Percentiles rank a stretch among this genome's conserved stretches.
These are phyloP conservation scores for Fusarium annulatum DNA, from an alignment of 2,329 filamentous ascomycete species.

Conservation along the genomic window DNA sequence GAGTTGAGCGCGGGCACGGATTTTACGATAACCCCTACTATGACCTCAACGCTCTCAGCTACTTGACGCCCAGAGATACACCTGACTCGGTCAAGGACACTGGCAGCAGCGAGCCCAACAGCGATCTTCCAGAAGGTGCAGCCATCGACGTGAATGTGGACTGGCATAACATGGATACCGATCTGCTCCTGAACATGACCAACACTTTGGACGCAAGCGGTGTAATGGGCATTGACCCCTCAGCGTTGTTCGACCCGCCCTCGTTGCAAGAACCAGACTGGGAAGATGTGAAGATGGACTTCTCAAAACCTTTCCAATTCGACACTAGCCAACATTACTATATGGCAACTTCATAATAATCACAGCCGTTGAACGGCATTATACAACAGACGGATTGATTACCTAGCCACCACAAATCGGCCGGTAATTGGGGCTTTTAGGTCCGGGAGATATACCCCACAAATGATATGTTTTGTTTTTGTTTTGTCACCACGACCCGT, in stretches of 20 bases:
- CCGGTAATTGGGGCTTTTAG: slow-evolving; percentile 27
- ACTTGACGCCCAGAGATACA: slow-evolving; percentile 72
- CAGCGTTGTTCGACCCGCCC: slow-evolving; percentile 42
- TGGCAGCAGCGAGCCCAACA: slow-evolving; percentile 69
- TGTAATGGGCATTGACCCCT: slow-evolving; percentile 40
- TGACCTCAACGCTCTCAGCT: slow-evolving; percentile 63
- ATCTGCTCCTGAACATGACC: slow-evolving; percentile 58
- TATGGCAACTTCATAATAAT: slow-evolving; percentile 44
- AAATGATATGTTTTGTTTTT: slow-evolving; percentile 37
- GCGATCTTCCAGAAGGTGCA: slow-evolving; percentile 68
- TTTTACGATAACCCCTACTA: slow-evolving; percentile 49
- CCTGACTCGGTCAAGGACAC: slow-evolving; percentile 73
- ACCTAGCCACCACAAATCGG: slow-evolving; percentile 9
- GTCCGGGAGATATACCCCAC: slow-evolving; percentile 48
- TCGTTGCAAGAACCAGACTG: slow-evolving; percentile 51
- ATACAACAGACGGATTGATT: slow-evolving; percentile 1
- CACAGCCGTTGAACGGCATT: slow-evolving; percentile 3
- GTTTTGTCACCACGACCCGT: slow-evolving; percentile 16
- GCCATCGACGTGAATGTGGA: slow-evolving; percentile 64
- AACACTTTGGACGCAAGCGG: slow-evolving; percentile 42
- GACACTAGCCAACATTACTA: slow-evolving; percentile 56
- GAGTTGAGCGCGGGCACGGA: slow-evolving; percentile 47
- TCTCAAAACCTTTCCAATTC: slow-evolving; percentile 64
- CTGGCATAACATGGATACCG: slow-evolving; percentile 61
- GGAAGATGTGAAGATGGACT: slow-evolving; percentile 63